Base-by-base conservation (phyloP, 2,329 filamentous ascomycete genomes). In the Phialemoniopsis sp. region DNA sequence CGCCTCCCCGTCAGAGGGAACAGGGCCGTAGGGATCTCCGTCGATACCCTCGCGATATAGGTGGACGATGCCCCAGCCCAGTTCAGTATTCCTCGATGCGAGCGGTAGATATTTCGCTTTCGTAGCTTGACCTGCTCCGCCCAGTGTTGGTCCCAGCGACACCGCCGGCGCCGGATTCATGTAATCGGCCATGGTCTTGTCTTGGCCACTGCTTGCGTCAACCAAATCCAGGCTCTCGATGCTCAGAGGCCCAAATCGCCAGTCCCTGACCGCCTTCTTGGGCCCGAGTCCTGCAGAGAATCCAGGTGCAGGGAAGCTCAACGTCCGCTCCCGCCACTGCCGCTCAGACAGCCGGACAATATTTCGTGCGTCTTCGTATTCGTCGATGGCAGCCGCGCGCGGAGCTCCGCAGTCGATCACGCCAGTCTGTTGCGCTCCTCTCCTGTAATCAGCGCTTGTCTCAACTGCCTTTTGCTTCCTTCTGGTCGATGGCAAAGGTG, bases 11-110 rank as follows among this genome's bases (percentile, higher is more conserved):
- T 26, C 21, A 26, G 21, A 26, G 21, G n/a, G n/a, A n/a, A 26
- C 21, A 26, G 10, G 21, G 21, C 21, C 21, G 21, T 26, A 26
- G 21, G 21, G 6, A 26, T 26, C 21, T 26, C 21, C 21, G 10
- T 26, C 21, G 21, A 10, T 26, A 18, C 30, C 30, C 60, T 97
- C 91, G 9, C 90, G 80, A 59, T 96, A 98, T 19, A 98, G 76
- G 59, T 96, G 93, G 3, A 98, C 89, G 13, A 97, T 80, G 2
- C 93, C 93, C 85, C 89, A 96, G 32, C 89, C 87, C 2, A 89
- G 73, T 43, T 95, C 85, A 1, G 88, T 89, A 39, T 85, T 80
- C 51, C 73, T 79, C 13, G 80, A 77, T 40, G 84, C 77, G 1
- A 91, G 71, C 1, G 86, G 82, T 15, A 87, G 67, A 56, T 85